Evolutionary conservation across 2,329 filamentous ascomycete species (phyloP), one percentile per base, ranked within the genome.

Genomic region (Pseudocercospora eumusae): DNA sequence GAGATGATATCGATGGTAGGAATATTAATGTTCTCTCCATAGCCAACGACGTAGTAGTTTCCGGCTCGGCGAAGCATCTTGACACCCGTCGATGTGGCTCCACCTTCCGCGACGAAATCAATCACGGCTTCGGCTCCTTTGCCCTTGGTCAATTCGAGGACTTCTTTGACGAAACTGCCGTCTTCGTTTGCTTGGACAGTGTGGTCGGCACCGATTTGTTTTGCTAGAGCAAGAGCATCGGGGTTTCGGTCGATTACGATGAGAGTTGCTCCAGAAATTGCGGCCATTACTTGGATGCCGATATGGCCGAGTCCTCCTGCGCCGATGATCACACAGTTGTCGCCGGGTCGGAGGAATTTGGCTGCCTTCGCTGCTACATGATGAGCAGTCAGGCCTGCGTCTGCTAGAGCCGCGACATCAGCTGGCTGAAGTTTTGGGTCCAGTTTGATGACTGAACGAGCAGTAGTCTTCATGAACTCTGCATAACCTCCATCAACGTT

Each of bases 41-140:
- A 69, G 10, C 68, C 69, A 11, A 70, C 68, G 20, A 70, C 63
- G 28, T 69, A 70, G 54, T 70, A 69, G 49, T 70, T 70, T n/a
- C 69, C 66, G 8, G 69, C 69, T 13, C 67, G 60, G 3, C 68
- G 60, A 27, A 70, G 54, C 68, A 70, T 70, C 52, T 68, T 64
- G n/a, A 70, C 63, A 9, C 69, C 68, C 13, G 69, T 69, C 10
- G 61, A 31, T 10, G 66, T 70, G n/a, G 66, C 59, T 28, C 69
- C 69, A 20, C 68, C 65, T 52, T 70, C 69, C 23, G 64, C 66
- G 4, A 70, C 69, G 40, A 70, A 70, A 54, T 70, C 68, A 40
- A 70, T 66, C 9, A 70, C 67, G 11, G 66, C 69, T 59, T 70
- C 69, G 3, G 66, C 69, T 20, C 69, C 69, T 53, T 69, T 68